Evolutionary conservation across 2,329 filamentous ascomycete species (phyloP).

Genomic region (Fusarium sp.): DNA sequence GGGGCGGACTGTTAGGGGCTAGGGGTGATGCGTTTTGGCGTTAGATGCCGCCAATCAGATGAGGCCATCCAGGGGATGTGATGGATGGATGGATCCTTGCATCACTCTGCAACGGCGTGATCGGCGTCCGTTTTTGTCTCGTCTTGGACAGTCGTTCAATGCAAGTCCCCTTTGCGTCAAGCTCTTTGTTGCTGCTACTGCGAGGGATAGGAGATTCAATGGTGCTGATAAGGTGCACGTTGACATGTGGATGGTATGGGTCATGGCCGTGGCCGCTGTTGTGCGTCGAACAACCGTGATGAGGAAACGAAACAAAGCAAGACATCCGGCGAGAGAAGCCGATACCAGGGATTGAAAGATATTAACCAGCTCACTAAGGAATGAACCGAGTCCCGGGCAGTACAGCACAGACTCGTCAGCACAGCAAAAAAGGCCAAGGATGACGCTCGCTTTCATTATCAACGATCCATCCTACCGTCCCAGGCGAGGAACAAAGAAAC

Average conservation of each 20-base stretch:
- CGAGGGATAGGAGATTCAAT: not conserved
- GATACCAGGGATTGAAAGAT: constrained; percentile 6
- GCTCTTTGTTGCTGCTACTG: constrained; percentile 21
- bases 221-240: not conserved
- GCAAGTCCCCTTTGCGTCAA: constrained; percentile 19
- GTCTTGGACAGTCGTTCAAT: constrained; percentile 5
- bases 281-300: not conserved
- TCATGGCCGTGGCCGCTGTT: not conserved
- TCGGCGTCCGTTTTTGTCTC: constrained; percentile 30
- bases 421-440: constrained; percentile 13
- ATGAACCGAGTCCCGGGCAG: constrained; percentile 24
- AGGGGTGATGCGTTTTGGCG: constrained; percentile 32
- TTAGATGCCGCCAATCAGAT: constrained; percentile 39
- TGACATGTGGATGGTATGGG: not conserved
- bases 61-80: constrained; percentile 38
- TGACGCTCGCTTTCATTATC: constrained; percentile 18
- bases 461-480: constrained; percentile 7
- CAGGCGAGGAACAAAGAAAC: constrained; percentile 16
- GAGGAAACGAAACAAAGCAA: constrained; percentile 29
- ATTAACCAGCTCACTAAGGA: constrained; percentile 6
- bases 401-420: constrained; percentile 16
- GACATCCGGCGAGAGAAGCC: constrained; percentile 30
- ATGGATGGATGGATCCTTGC: constrained; percentile 35
- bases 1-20: not conserved
- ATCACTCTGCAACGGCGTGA: constrained; percentile 39